These are phyloP conservation scores for Aspergillus udagawae DNA, from an alignment of 2,329 filamentous ascomycete species.

Conservation along the genomic window DNA sequence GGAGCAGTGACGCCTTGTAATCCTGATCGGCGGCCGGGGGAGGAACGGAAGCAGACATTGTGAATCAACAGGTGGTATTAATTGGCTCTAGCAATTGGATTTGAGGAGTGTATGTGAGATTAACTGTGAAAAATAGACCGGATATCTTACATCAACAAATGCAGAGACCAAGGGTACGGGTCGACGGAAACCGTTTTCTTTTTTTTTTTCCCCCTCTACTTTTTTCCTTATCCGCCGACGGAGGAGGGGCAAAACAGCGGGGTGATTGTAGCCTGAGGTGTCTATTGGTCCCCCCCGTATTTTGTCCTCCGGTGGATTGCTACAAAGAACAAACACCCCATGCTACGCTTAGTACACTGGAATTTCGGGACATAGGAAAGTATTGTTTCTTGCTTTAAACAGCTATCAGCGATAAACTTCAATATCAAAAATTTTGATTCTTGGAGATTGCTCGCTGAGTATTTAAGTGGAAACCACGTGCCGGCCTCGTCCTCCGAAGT, in stretches of 20 bases:
- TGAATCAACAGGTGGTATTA: not conserved
- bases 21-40: constrained; percentile 25
- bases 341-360: not conserved
- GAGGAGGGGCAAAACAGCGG: constrained; percentile 22
- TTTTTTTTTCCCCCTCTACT: not conserved
- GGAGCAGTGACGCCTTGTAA: constrained; percentile 38
- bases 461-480: constrained; percentile 21
- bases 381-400: not conserved
- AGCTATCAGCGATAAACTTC: not conserved
- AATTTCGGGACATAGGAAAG: not conserved
- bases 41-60: constrained; percentile 24
- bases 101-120: not conserved
- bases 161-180: not conserved
- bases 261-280: not conserved
- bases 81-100: not conserved
- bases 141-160: not conserved
- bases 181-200: not conserved
- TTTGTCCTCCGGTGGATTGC: not conserved
- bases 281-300: not conserved
- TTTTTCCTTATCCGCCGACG: constrained; percentile 7
- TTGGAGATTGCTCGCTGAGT: not conserved
- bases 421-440: not conserved
- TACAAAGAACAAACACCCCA: not conserved
- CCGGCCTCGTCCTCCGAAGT: constrained; percentile 21
- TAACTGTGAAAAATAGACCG: not conserved